phyloP scores from a whole-genome alignment of 305 asterid genomes.

The Fraxinus sp. region DNA sequence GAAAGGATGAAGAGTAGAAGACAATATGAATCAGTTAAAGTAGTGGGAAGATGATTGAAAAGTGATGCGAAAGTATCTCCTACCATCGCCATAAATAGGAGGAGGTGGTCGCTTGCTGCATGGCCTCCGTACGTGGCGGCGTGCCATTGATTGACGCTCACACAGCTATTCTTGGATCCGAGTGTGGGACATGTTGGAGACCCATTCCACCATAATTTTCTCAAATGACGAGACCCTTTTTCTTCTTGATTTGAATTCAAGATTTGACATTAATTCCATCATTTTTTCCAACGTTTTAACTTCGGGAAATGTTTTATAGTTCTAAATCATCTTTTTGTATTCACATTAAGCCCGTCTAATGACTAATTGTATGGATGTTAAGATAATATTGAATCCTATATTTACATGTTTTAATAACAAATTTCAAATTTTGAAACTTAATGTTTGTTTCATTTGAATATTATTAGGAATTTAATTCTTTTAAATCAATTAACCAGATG shows the following conservation, averaged over 20 bases:
- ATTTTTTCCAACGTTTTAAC: neutral
- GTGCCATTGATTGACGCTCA: neutral
- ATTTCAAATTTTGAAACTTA: neutral
- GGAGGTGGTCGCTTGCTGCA: neutral
- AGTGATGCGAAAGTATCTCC: neutral
- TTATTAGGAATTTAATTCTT: neutral
- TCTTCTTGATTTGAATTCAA: neutral
- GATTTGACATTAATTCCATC: neutral
- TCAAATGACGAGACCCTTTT: neutral
- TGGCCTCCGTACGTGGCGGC: neutral
- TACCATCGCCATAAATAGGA: neutral
- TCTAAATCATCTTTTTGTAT: neutral
- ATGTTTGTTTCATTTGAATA: neutral
- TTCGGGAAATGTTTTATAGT: neutral
- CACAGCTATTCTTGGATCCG: neutral
- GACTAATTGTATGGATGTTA: neutral
- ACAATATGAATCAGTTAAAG: neutral
- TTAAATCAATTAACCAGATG: neutral
- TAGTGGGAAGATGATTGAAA: neutral
- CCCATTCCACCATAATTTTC: neutral
- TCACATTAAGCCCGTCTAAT: neutral
- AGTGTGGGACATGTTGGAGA: neutral
- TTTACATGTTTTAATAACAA: no score
- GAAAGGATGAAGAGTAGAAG: neutral
- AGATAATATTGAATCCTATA: no score